These are phyloP conservation scores for Alloascoidea hylecoeti DNA, from an alignment of 805 yeast species.

Conservation along the genomic window DNA sequence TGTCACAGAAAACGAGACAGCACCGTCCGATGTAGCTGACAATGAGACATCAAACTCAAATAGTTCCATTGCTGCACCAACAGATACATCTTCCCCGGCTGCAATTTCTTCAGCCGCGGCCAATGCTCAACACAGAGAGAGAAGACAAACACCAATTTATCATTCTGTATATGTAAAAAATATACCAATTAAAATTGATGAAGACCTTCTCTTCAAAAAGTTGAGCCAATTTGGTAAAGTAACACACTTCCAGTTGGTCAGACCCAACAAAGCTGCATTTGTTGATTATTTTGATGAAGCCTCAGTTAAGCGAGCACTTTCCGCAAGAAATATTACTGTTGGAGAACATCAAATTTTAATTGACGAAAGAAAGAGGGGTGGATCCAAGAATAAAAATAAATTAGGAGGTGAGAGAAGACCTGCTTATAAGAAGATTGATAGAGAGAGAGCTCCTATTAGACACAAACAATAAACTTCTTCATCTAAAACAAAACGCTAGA, in stretches of 20 bases:
- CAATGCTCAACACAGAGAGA: neutral
- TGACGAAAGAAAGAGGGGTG: neutral
- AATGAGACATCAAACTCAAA: too few species aligned
- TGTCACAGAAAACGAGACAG: too few species aligned
- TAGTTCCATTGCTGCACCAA: too few species aligned
- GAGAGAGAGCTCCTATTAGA: too few species aligned
- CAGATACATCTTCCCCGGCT: too few species aligned
- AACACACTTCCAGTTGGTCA: constrained; percentile 18
- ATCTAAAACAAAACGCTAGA: too few species aligned
- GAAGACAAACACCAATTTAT: constrained; percentile 8
- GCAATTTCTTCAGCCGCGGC: constrained; percentile 1
- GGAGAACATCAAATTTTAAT: neutral
- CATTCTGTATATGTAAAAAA: constrained; percentile 22
- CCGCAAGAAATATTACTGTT: neutral
- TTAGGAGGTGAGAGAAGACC: too few species aligned
- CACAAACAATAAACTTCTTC: too few species aligned
- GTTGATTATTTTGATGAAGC: constrained; percentile 20
- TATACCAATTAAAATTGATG: constrained; percentile 14
- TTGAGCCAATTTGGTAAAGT: constrained; percentile 16
- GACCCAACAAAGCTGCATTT: constrained; percentile 18
- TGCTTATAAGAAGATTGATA: too few species aligned
- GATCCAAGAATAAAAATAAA: too few species aligned
- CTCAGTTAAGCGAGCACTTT: neutral
- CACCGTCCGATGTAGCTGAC: too few species aligned
- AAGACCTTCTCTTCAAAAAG: constrained; percentile 13